These are phyloP conservation scores for Euphrasia arctica DNA, from an alignment of 305 asterid species.

Conservation along the genomic window DNA sequence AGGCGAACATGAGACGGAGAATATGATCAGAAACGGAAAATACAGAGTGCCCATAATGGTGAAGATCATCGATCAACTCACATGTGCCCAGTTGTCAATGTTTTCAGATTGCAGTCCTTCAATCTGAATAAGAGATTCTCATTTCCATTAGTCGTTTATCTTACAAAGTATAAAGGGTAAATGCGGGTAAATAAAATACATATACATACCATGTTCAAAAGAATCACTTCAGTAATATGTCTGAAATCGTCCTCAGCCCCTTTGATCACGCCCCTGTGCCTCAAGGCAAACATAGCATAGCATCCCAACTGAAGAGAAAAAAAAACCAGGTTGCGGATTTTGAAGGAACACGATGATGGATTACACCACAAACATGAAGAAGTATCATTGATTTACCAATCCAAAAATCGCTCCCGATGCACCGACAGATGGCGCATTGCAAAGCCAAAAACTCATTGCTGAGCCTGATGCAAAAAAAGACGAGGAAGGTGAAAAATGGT, in stretches of 20 bases:
- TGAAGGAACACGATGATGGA: constrained; percentile 10
- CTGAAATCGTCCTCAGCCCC: constrained; percentile 56
- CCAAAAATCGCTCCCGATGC: constrained; percentile 96
- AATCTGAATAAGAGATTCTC: constrained; percentile 42
- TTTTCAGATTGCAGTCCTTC: constrained; percentile 66
- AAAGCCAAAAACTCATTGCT: constrained; percentile 71
- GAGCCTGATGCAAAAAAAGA: constrained; percentile 57
- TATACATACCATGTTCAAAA: constrained; percentile 56
- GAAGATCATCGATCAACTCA: constrained; percentile 38
- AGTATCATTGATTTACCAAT: constrained; percentile 43
- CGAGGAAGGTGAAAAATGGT: constrained; percentile 12
- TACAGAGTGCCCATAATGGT: neutral
- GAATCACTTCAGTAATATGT: constrained; percentile 60
- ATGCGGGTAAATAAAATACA: neutral
- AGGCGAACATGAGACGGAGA: neutral
- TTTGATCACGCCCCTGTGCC: constrained; percentile 68
- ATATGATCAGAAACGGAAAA: neutral
- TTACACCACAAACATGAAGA: constrained; percentile 9
- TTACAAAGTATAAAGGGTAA: neutral
- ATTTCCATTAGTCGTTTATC: constrained; percentile 23
- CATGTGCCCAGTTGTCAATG: constrained; percentile 96
- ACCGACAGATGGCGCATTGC: constrained; percentile 81
- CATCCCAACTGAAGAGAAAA: constrained; percentile 73
- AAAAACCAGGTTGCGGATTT: constrained; percentile 22
- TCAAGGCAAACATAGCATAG: constrained; percentile 66